Evolutionary conservation across 805 yeast species (phyloP).

Genomic region (Blastobotrys chiropterorum): DNA sequence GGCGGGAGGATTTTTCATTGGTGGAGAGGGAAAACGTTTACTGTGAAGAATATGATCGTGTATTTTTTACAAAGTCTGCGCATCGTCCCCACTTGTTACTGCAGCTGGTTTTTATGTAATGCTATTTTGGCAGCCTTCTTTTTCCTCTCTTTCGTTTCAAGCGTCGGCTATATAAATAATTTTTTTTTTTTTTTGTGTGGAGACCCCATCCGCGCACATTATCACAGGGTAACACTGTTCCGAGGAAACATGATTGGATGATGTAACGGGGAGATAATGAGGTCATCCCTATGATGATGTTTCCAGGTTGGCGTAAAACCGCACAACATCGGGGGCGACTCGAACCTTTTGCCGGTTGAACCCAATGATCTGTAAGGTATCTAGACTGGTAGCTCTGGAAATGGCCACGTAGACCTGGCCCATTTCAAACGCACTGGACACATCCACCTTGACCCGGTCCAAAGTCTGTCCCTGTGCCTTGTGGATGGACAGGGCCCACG

Average conservation of each 20-base stretch:
- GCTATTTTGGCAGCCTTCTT: no score
- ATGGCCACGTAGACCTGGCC: slow-evolving; percentile 97
- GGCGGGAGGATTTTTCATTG: no score
- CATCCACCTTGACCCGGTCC: slow-evolving; percentile 68
- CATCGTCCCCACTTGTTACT: no score
- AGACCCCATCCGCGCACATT: neutral
- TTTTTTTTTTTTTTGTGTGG: neutral
- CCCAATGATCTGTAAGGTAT: slow-evolving; percentile 73
- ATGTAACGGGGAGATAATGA: no score
- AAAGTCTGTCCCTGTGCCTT: slow-evolving; percentile 94
- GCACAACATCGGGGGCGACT: slow-evolving; percentile 64
- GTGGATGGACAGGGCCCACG: slow-evolving; percentile 95
- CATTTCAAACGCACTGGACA: slow-evolving; percentile 69
- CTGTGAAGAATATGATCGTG: no score
- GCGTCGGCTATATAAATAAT: neutral
- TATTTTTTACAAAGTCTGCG: no score
- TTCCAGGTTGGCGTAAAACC: slow-evolving; percentile 46
- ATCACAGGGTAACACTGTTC: no score
- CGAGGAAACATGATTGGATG: no score
- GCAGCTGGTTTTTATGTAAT: no score
- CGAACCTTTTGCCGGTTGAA: slow-evolving; percentile 58
- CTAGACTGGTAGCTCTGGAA: slow-evolving; percentile 79
- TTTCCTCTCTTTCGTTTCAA: no score
- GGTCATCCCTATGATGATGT: no score
- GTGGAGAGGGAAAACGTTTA: no score